Percentiles rank a stretch among this genome's conserved stretches.
Conservation (phyloP, 208 protist species). For the Wallacemonas rigidus region DNA sequence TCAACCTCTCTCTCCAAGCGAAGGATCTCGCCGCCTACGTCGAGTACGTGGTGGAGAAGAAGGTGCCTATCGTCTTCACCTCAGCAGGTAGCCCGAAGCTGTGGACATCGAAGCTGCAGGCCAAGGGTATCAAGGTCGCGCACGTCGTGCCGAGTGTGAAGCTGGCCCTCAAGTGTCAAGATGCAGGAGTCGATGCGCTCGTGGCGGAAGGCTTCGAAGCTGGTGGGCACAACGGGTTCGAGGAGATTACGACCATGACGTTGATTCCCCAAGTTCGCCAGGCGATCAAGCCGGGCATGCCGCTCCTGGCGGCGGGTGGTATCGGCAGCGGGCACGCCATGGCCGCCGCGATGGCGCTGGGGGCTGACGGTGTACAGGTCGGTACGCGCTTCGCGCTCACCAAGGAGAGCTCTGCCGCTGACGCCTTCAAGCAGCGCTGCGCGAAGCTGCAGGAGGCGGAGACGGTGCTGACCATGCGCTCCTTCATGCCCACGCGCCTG, state of each 20-base stretch:
- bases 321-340: constrained; percentile 64
- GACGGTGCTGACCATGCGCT: constrained; percentile 72
- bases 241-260: constrained; percentile 72
- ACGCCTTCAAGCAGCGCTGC: constrained; percentile 61
- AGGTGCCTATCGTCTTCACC: constrained; percentile 87
- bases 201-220: constrained; percentile 86
- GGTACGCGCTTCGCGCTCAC: constrained; percentile 79
- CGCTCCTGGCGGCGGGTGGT: constrained; percentile 74
- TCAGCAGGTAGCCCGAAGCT: constrained; percentile 78
- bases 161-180: constrained; percentile 75
- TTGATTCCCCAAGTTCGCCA: constrained; percentile 62
- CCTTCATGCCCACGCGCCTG: constrained; percentile 58
- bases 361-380: constrained; percentile 77
- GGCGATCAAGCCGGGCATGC: constrained; percentile 58
- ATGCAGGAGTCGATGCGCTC: constrained; percentile 71
- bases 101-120: constrained; percentile 70
- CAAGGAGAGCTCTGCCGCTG: constrained; percentile 48
- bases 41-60: constrained; percentile 76
- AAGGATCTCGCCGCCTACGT: constrained; percentile 45
- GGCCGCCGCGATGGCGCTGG: constrained; percentile 66
- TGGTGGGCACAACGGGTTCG: constrained; percentile 63
- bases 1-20: constrained; percentile 68
- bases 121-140: constrained; percentile 65
- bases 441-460: constrained; percentile 40
- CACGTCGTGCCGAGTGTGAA: constrained; percentile 84